Evolutionary conservation across 306 rosid species (phyloP).

Genomic region (Nissolia schottii): DNA sequence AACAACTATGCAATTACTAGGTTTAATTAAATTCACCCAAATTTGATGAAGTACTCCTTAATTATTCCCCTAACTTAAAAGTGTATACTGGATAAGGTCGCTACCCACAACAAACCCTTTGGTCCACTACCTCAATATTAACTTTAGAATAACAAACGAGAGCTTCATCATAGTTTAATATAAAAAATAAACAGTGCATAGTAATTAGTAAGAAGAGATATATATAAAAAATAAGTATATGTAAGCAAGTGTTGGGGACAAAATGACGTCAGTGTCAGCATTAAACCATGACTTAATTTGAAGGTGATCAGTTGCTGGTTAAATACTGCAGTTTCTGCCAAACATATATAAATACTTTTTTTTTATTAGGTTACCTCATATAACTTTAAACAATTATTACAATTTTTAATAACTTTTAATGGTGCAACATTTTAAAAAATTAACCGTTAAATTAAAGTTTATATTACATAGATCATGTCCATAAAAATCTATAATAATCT

Average conservation of each 20-base stretch:
- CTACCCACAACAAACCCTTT: not conserved
- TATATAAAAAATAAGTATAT: not conserved
- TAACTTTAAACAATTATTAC: no score
- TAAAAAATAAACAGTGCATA: not conserved
- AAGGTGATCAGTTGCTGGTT: constrained; percentile 20
- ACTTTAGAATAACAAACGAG: not conserved
- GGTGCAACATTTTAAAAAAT: no score
- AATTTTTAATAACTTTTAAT: no score
- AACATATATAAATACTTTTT: no score
- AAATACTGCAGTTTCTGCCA: constrained; percentile 21
- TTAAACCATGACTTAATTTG: not conserved
- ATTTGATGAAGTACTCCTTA: not conserved
- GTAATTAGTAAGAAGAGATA: not conserved
- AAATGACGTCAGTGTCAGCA: constrained; percentile 24
- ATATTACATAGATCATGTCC: no score
- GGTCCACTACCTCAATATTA: not conserved
- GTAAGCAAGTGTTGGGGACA: constrained; percentile 26
- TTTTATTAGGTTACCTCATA: no score
- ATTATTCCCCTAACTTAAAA: not conserved
- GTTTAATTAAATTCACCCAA: not conserved
- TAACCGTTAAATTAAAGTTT: no score
- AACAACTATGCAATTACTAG: not conserved
- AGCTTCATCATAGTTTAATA: not conserved
- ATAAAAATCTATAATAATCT: no score
- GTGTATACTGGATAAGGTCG: not conserved